These are phyloP conservation scores for Candida dajiaensis DNA, from an alignment of 805 yeast species.

Conservation along the genomic window DNA sequence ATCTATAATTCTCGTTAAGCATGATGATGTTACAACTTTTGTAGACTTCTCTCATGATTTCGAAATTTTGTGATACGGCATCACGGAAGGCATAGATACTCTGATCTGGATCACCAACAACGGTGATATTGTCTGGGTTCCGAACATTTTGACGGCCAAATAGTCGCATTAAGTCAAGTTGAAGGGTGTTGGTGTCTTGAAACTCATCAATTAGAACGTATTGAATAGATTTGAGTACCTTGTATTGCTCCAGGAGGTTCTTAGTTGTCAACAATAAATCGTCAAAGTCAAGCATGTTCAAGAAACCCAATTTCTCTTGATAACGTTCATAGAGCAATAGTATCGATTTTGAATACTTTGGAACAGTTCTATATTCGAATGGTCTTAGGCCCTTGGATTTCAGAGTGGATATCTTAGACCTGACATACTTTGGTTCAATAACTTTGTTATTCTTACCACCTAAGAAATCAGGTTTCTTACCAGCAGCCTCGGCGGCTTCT, in stretches of 20 bases:
- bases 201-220: slow-evolving; percentile 91
- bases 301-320: slow-evolving; percentile 38
- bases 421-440: slow-evolving; percentile 6
- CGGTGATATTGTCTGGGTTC: slow-evolving; percentile 55
- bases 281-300: slow-evolving; percentile 69
- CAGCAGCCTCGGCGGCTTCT: not conserved
- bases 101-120: slow-evolving; percentile 97
- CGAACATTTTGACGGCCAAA: slow-evolving; percentile 38
- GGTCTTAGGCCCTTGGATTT: slow-evolving; percentile 49
- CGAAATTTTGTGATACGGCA: slow-evolving; percentile 67
- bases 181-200: slow-evolving; percentile 84
- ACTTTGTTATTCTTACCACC: not conserved
- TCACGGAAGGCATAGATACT: slow-evolving; percentile 85
- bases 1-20: slow-evolving; percentile 72
- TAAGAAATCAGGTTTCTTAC: not conserved
- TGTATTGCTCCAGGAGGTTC: slow-evolving; percentile 34
- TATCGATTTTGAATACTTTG: slow-evolving; percentile 27
- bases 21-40: slow-evolving; percentile 33
- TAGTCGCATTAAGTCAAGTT: slow-evolving; percentile 58
- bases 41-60: slow-evolving; percentile 40
- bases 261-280: slow-evolving; percentile 62
- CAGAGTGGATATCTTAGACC: slow-evolving; percentile 39
- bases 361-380: slow-evolving; percentile 29
- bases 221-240: slow-evolving; percentile 29
- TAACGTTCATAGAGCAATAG: slow-evolving; percentile 43